These are phyloP conservation scores for Amylostereum chailletii DNA, from an alignment of 1,284 basidiomycete genomes.

Conservation along the genomic window DNA sequence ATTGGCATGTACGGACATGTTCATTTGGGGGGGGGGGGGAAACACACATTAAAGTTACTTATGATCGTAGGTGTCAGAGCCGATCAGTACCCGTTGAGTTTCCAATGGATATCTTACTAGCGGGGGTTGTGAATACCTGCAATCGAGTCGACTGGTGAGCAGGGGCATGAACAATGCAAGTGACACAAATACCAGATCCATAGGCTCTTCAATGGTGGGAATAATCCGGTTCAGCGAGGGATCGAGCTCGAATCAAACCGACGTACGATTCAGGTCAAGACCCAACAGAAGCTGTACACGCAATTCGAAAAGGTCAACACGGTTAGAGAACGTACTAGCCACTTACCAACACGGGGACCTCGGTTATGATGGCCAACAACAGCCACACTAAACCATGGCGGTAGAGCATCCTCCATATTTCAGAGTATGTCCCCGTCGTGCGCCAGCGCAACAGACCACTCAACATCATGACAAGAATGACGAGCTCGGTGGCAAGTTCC, in stretches of 20 bases:
- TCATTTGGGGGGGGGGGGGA: not conserved
- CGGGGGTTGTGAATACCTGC: not conserved
- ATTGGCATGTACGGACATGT: not conserved
- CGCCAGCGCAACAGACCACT: not conserved
- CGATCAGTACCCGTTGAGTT: not conserved
- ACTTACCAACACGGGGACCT: not conserved
- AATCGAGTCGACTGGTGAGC: not conserved
- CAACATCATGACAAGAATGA: not conserved
- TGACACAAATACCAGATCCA: not conserved
- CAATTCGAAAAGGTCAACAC: not conserved
- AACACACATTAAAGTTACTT: not conserved
- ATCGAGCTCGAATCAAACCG: not conserved
- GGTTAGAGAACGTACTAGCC: not conserved
- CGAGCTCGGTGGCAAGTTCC: not conserved
- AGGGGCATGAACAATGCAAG: not conserved
- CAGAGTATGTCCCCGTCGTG: not conserved
- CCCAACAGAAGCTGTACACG: not conserved
- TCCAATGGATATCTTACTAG: not conserved
- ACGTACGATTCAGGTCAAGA: not conserved
- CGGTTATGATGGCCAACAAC: not conserved
- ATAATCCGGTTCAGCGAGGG: not conserved
- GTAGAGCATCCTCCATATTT: not conserved
- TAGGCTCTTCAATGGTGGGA: not conserved
- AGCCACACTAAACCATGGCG: not conserved
- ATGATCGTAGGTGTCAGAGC: not conserved